Evolutionary conservation across 257 asterid species (phyloP), one percentile per base, ranked within the genome.

Genomic region (Forsythia viridissima): DNA sequence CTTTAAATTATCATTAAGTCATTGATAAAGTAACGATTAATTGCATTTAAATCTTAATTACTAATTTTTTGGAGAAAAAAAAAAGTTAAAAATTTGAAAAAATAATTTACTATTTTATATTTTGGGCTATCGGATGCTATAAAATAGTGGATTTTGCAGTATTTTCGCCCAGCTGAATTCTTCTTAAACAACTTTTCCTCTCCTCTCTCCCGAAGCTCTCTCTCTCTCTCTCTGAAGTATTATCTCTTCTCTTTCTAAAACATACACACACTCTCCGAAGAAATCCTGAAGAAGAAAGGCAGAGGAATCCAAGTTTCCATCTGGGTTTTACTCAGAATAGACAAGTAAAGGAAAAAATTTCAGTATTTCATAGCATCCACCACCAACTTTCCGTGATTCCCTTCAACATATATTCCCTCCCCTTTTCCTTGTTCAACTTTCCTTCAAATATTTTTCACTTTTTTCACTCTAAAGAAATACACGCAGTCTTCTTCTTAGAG

Each of bases 101-200:
- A 55, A 3, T 21, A 63, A 39, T 51, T 38, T 4, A 24, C 4
- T 20, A 12, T 2, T 1, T 1, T 21, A 48, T 38, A n/a, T 52
- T 82, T 63, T 36, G 65, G 67, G 69, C 77, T 3, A 73, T 77
- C 55, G 76, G 82, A 80, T 85, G 86, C 90, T 85, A 87, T 85
- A 85, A 82, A 87, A 80, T 67, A 70, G 86, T 72, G 81, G 72
- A 70, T 79, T 46, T 59, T 75, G 86, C 81, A 52, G 24, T n/a
- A 34, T 77, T 82, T 84, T 79, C 80, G 85, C 57, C 71, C 84
- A 44, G 40, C 72, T 71, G 65, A 21, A 72, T n/a, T 70, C 37
- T 65, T 8, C 37, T 10, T 67, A 55, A 65, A 41, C 36, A 7
- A 44, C 39, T 43, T 39, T 38, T 18, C 0, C 76, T 6, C 67